These are phyloP conservation scores for Plectranthus barbatus DNA, from an alignment of 257 asterid species.

Conservation along the genomic window DNA sequence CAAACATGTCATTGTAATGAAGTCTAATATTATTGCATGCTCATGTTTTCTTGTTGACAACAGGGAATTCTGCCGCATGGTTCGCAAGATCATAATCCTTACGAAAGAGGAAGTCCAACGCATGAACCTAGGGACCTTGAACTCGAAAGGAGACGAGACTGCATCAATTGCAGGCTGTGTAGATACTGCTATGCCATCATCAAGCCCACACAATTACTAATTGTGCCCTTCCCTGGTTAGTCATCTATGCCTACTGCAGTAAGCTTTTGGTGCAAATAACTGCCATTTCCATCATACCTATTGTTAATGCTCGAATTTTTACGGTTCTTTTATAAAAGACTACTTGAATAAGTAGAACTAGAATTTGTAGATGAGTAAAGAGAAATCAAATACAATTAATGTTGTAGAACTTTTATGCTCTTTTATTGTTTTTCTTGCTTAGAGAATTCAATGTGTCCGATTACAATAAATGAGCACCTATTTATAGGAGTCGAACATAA, in stretches of 20 bases:
- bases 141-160: constrained; percentile 61
- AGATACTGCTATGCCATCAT: constrained; percentile 38
- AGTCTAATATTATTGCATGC: not conserved
- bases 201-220: constrained; percentile 43
- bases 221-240: constrained; percentile 16
- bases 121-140: constrained; percentile 71
- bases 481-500: too few species aligned
- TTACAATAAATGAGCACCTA: too few species aligned
- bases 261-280: not conserved
- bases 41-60: constrained; percentile 8
- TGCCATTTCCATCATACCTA: not conserved
- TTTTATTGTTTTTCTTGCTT: too few species aligned
- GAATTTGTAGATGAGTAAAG: too few species aligned
- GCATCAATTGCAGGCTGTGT: constrained; percentile 52
- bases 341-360: too few species aligned
- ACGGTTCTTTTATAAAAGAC: too few species aligned
- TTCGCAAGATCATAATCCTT: constrained; percentile 71
- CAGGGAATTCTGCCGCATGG: constrained; percentile 94
- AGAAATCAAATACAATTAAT: too few species aligned
- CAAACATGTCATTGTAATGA: not conserved
- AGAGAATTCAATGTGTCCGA: too few species aligned
- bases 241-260: not conserved
- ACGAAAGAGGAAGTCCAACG: constrained; percentile 84
- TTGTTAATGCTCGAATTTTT: too few species aligned
- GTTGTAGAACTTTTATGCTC: too few species aligned